phyloP scores from a whole-genome alignment of 768 basidiomycete species.

The Cystobasidium onofrii region DNA sequence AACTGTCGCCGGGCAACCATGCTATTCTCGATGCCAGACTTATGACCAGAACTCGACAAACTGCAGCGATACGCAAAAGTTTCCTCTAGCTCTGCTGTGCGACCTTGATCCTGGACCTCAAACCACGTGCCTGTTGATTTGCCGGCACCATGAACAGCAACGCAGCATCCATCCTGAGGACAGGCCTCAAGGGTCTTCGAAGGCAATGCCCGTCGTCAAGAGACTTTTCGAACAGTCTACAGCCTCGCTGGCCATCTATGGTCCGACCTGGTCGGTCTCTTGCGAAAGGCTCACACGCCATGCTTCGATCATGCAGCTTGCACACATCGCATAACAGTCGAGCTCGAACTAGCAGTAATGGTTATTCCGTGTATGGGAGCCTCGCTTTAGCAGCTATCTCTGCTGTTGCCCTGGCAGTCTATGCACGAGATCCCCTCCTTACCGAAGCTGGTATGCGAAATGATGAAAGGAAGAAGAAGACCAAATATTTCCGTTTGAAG shows the following conservation, averaged over 20 bases:
- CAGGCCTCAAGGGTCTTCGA: no score
- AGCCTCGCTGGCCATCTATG: background rate
- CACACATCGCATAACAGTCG: background rate
- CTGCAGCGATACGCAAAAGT: no score
- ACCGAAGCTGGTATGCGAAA: slow-evolving; percentile 1
- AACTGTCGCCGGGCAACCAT: no score
- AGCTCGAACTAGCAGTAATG: background rate
- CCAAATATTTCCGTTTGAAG: background rate
- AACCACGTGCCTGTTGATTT: no score
- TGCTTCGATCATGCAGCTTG: background rate
- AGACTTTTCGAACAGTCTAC: no score
- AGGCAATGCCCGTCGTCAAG: no score
- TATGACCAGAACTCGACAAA: no score
- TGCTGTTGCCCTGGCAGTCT: background rate
- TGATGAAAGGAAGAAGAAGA: background rate
- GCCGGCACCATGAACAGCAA: no score
- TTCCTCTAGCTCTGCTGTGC: no score
- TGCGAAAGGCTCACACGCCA: background rate
- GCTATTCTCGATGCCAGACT: no score
- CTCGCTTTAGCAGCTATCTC: background rate
- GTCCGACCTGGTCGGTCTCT: background rate
- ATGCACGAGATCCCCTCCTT: slow-evolving; percentile 1
- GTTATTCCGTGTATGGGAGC: background rate
- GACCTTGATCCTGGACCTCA: no score
- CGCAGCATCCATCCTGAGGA: no score